Base-by-base conservation (phyloP, 169 alveolate genomes). In the Cryptosporidium felis region DNA sequence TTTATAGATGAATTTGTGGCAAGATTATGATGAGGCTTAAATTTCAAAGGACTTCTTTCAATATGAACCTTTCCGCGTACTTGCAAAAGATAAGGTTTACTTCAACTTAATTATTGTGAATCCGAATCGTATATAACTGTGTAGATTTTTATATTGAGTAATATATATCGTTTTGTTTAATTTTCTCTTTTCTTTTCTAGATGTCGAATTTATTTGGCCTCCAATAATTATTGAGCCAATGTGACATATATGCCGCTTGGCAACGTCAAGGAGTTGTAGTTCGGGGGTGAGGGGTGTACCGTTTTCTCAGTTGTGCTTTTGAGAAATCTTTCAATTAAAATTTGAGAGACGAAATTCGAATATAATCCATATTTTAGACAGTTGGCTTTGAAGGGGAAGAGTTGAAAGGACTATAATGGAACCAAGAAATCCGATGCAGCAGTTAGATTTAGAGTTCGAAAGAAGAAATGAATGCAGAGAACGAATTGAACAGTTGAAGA, bases 231-330 rank as follows among this genome's bases (percentile, higher is more conserved):
- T n/a, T n/a, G 26, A 3, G 30, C 6, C 2, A 6, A 18, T 28
- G 63, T 56, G n/a, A 56, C n/a, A 28, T 56, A n/a, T 56, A 26
- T 56, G 23, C 63, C 63, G 63, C 36, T 32, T 12, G 63, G 16
- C 44, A 16, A n/a, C 62, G 28, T 38, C 46, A 65, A 18, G 38
- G 45, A 26, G 81, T 47, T 61, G 80, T 40, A 62, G 61, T n/a
- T n/a, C n/a, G 80, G 80, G 80, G 80, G 80, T 12, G 42, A 47
- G 49, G 10, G n/a, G n/a, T n/a, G n/a, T n/a, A n/a, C n/a, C n/a
- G n/a, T n/a, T n/a, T n/a, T n/a, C n/a, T n/a, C n/a, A n/a, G n/a
- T n/a, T n/a, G n/a, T n/a, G n/a, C n/a, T n/a, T n/a, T n/a, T n/a
- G n/a, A n/a, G n/a, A n/a, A n/a, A n/a, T n/a, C n/a, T n/a, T n/a